Evolutionary conservation across 2,329 filamentous ascomycete genomes (phyloP).

Genomic region (Paramyrothecium sp.): DNA sequence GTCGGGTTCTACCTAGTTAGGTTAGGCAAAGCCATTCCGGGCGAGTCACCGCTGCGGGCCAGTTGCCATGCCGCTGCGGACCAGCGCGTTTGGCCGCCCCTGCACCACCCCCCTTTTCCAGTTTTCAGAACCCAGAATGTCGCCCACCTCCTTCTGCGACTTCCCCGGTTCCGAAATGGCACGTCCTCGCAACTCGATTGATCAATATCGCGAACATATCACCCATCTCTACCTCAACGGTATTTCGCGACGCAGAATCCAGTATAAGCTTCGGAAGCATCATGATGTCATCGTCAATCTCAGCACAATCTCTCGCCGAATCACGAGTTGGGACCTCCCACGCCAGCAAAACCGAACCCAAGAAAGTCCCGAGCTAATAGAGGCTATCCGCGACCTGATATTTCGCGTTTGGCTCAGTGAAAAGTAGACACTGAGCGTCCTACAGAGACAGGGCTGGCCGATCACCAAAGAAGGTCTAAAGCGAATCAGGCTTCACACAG

Average conservation of each 20-base stretch:
- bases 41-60: conserved; percentile 1
- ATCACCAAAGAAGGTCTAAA: conserved; percentile 5
- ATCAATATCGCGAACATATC: conserved; percentile 6
- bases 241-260: conserved; percentile 5
- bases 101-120: neutral
- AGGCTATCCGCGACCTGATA: conserved; percentile 6
- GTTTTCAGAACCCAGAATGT: neutral
- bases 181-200: conserved; percentile 3
- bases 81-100: neutral
- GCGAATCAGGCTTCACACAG: conserved; percentile 3
- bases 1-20: neutral
- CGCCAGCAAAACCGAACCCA: conserved; percentile 4
- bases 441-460: no score
- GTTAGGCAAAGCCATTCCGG: neutral
- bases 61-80: conserved; percentile 1
- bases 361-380: conserved; percentile 8
- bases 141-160: neutral
- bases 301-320: conserved; percentile 2
- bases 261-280: conserved; percentile 6
- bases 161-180: conserved; percentile 1
- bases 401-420: conserved; percentile 3
- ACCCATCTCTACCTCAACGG: no score
- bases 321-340: conserved; percentile 3
- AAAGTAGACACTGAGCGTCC: conserved; percentile 5
- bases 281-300: conserved; percentile 2